These are phyloP conservation scores for Coniochaeta sp. DNA, from an alignment of 2,329 filamentous ascomycete genomes.

Conservation along the genomic window DNA sequence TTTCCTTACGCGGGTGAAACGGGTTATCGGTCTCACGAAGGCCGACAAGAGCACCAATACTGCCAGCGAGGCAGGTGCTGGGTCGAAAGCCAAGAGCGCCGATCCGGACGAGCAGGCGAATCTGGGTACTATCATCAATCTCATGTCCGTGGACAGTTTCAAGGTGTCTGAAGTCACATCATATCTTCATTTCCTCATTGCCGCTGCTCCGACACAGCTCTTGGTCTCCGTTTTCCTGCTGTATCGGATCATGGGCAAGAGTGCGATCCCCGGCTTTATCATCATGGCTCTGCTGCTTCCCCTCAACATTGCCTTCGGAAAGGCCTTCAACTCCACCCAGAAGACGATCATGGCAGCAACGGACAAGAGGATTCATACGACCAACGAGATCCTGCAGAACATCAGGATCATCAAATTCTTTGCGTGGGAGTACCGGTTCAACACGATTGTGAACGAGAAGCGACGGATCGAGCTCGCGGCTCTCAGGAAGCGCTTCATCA, in stretches of 20 bases:
- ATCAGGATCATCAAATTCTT: conserved; percentile 99
- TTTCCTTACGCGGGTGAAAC: conserved; percentile 43
- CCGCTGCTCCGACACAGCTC: conserved; percentile 82
- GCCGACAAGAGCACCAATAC: conserved; percentile 32
- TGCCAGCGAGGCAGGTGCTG: conserved; percentile 27
- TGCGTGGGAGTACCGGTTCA: conserved; percentile 92
- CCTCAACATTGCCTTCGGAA: conserved; percentile 82
- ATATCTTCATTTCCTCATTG: conserved; percentile 94
- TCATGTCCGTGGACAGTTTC: conserved; percentile 99
- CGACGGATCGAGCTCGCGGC: conserved; percentile 70
- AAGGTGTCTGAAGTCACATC: conserved; percentile 93
- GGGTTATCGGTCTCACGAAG: conserved; percentile 53
- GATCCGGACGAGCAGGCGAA: conserved; percentile 71
- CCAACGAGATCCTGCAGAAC: conserved; percentile 94
- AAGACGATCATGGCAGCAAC: conserved; percentile 89
- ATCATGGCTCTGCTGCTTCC: conserved; percentile 87
- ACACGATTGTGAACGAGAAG: conserved; percentile 82
- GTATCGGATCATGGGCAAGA: conserved; percentile 84
- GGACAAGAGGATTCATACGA: conserved; percentile 91
- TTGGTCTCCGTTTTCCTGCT: conserved; percentile 73
- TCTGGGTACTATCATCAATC: conserved; percentile 95
- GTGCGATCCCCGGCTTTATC: conserved; percentile 85
- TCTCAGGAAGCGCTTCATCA: conserved; percentile 73
- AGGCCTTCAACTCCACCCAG: conserved; percentile 77
- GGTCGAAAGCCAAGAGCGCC: conserved; percentile 25